phyloP scores from a whole-genome alignment of 345 rosid genomes.

The Schrenkiella parvula region DNA sequence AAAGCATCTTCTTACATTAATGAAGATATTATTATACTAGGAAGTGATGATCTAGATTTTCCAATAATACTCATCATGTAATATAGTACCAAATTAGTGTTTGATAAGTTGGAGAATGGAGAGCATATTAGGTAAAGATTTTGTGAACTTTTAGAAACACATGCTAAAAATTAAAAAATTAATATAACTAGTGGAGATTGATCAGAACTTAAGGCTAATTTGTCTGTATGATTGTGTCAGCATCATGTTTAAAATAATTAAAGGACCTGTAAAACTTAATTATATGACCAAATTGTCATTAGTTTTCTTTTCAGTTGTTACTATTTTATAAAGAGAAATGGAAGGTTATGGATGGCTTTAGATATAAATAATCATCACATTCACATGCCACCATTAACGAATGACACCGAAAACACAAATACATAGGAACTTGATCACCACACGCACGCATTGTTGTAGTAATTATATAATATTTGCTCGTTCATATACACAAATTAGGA shows the following conservation, averaged over 20 bases:
- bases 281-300: slow-evolving; percentile 9
- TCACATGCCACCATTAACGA: slow-evolving; percentile 29
- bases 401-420: slow-evolving; percentile 22
- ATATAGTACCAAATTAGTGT: background rate
- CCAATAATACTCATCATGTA: slow-evolving; percentile 1
- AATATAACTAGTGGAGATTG: slow-evolving; percentile 25
- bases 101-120: slow-evolving; percentile 31
- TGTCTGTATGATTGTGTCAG: slow-evolving; percentile 38
- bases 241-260: slow-evolving; percentile 19
- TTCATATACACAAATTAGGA: background rate
- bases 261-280: slow-evolving; percentile 28
- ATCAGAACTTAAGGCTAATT: slow-evolving; percentile 31
- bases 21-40: slow-evolving; percentile 2
- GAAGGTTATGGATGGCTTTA: slow-evolving; percentile 17
- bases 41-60: slow-evolving; percentile 20
- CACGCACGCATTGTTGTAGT: slow-evolving; percentile 4
- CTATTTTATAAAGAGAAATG: slow-evolving; percentile 2
- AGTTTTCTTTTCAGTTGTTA: background rate
- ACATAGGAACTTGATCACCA: slow-evolving; percentile 31
- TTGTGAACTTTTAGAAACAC: slow-evolving; percentile 34
- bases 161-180: background rate
- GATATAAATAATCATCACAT: slow-evolving; percentile 14
- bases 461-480: background rate
- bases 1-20: slow-evolving; percentile 17
- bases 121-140: slow-evolving; percentile 34